Evolutionary conservation across 208 protist genomes (phyloP).

Genomic region (Crithidia sp.): DNA sequence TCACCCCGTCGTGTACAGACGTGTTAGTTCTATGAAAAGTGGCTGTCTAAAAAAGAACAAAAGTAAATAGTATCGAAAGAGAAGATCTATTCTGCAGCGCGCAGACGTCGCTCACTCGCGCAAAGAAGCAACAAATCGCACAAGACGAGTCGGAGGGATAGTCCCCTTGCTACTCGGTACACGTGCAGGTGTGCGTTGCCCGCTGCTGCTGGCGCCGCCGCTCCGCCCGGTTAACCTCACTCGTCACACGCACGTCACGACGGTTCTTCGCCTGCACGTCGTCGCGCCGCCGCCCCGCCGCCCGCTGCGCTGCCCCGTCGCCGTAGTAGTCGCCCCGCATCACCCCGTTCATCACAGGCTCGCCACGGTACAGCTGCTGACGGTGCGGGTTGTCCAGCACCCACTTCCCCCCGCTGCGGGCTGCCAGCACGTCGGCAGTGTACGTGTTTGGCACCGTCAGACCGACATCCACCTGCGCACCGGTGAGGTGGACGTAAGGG

Average conservation of each 20-base stretch:
- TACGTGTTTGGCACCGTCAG: slow-evolving; percentile 47
- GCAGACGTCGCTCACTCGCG: too few relatives aligned
- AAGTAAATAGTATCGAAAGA: too few relatives aligned
- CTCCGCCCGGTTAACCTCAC: slow-evolving; percentile 45
- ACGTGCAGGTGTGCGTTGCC: background rate
- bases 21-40: too few relatives aligned
- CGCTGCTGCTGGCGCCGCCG: slow-evolving; percentile 8
- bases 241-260: slow-evolving; percentile 56
- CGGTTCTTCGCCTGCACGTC: slow-evolving; percentile 48
- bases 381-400: slow-evolving; percentile 72
- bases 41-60: too few relatives aligned
- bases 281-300: slow-evolving; percentile 10
- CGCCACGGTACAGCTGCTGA: slow-evolving; percentile 67
- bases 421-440: slow-evolving; percentile 47
- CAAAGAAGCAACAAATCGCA: too few relatives aligned
- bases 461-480: slow-evolving; percentile 43
- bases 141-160: too few relatives aligned
- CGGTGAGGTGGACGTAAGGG: slow-evolving; percentile 61
- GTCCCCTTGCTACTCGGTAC: slow-evolving; percentile 4
- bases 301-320: slow-evolving; percentile 4
- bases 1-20: too few relatives aligned
- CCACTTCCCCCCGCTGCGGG: slow-evolving; percentile 45
- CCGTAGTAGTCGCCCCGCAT: slow-evolving; percentile 83
- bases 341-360: slow-evolving; percentile 78
- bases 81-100: too few relatives aligned